Base-by-base conservation (phyloP, 1,139 yeast genomes). In the Candida sanyaensis region DNA sequence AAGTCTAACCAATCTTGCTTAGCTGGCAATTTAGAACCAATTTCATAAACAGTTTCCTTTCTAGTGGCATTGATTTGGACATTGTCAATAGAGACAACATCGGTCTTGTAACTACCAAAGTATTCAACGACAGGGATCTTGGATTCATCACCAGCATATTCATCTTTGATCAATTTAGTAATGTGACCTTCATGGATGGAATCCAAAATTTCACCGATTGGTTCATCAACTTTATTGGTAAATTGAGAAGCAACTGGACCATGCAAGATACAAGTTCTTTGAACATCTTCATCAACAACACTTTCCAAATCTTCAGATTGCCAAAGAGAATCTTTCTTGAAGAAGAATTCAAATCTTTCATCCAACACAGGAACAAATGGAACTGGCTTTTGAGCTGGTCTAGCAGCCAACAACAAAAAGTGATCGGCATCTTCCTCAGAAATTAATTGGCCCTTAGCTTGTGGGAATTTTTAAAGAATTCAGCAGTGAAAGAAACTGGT, bases 261-360 rank as follows among this genome's bases (percentile, higher is more conserved):
- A 63, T 91, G 97, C 62, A 93, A 81, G 59, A 93, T 91, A 86
- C 99, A 95, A 23, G 97, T 92, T 79, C 99, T 88, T 72, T 92
- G 95, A 55, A 93, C 98, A 69, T 93, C 99, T 64, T 87, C 92
- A 59, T 81, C 99, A 55, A 89, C 93, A 63, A 93, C 98, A 54
- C 97, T 89, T 68, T 92, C 98, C 64, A 93, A 81, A 66, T 90
- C 95, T 77, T 93, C 99, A 33, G 97, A 88, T 80, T 93, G 99
- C 99, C 99, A 93, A 66, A 93, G 80, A 43, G 98, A 92, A 71
- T 93, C 99, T 77, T 93, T 93, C 84, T 93, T 93, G 82, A 93
- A 95, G 81, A 88, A 93, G 65, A 86, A 86, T 70, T 93, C 97
- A 63, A 93, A 91, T 74, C 90, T 87, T 58, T 89, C 96, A 65